Evolutionary conservation across 73 alveolate genomes (phyloP).

Genomic region (Symbiodinium natans): DNA sequence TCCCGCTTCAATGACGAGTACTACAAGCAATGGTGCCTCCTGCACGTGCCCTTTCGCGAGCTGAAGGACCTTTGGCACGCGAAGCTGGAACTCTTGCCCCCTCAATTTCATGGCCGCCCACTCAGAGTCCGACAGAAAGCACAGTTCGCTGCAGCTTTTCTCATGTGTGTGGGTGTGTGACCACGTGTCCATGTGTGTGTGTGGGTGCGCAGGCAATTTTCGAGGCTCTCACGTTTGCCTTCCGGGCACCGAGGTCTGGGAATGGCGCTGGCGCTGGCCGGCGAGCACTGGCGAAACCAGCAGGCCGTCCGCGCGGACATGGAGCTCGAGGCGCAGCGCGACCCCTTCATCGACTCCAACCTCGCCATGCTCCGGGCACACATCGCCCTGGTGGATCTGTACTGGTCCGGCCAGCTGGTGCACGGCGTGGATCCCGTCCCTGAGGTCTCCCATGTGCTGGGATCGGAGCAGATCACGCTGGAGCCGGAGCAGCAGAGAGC

Average conservation of each 20-base stretch:
- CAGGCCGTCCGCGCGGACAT: background rate
- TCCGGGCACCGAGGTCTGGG: background rate
- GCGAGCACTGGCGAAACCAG: slow-evolving; percentile 2
- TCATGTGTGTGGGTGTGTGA: no score
- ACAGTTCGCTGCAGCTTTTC: no score
- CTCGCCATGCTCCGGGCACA: background rate
- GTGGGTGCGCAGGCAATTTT: no score
- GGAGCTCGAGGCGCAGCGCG: background rate
- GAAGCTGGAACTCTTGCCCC: background rate
- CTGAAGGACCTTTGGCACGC: background rate
- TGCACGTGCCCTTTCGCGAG: background rate
- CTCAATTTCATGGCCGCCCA: no score
- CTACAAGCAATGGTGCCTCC: background rate
- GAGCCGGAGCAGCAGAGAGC: background rate
- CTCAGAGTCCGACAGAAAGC: no score
- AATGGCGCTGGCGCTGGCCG: background rate
- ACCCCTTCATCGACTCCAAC: background rate
- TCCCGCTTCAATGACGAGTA: background rate
- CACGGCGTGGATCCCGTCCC: no score
- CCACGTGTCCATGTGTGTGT: no score
- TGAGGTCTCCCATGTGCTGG: no score
- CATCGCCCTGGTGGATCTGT: background rate
- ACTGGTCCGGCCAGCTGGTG: background rate
- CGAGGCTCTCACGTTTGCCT: no score
- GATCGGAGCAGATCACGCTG: no score